Percentiles rank a stretch among this genome's conserved stretches.
Evolutionary conservation across 2,329 filamentous ascomycete species (phyloP).

Genomic region (Neofusicoccum umdonicola): DNA sequence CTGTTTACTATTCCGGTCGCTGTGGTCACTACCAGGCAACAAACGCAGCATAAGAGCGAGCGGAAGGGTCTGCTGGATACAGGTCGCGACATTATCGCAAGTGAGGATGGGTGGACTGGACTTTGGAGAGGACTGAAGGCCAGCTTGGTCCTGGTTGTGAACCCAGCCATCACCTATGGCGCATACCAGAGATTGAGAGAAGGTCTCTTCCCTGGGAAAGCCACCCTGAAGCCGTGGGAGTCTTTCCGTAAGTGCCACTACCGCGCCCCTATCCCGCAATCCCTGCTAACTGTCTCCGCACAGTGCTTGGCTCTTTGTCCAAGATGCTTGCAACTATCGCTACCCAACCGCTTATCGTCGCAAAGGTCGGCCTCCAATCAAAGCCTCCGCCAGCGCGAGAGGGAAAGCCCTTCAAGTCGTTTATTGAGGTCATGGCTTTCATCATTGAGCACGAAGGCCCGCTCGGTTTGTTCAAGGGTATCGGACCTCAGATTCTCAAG

Average conservation of each 20-base stretch:
- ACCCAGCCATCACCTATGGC: conserved; percentile 96
- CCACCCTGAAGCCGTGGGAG: conserved; percentile 75
- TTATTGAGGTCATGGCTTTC: conserved; percentile 91
- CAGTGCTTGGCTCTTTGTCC: conserved; percentile 87
- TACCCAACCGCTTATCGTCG: conserved; percentile 94
- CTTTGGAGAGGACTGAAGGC: conserved; percentile 96
- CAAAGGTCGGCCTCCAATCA: conserved; percentile 94
- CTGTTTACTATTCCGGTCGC: conserved; percentile 95
- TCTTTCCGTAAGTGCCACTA: conserved; percentile 72
- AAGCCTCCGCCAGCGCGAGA: conserved; percentile 79
- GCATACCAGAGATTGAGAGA: conserved; percentile 88
- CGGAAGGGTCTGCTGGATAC: conserved; percentile 85
- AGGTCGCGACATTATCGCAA: conserved; percentile 81
- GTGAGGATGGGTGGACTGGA: conserved; percentile 84
- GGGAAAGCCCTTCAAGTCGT: conserved; percentile 90
- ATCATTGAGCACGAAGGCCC: conserved; percentile 86
- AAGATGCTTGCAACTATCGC: conserved; percentile 88
- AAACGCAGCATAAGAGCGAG: conserved; percentile 82
- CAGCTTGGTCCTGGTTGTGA: conserved; percentile 90
- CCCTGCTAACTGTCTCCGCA: not conserved
- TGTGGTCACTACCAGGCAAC: conserved; percentile 92
- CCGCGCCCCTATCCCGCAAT: not conserved
- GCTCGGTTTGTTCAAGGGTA: conserved; percentile 90
- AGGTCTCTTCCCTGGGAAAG: conserved; percentile 72
- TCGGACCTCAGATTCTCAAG: conserved; percentile 89